These are phyloP conservation scores for Starmerella vitae DNA, from an alignment of 805 yeast genomes.

Conservation along the genomic window DNA sequence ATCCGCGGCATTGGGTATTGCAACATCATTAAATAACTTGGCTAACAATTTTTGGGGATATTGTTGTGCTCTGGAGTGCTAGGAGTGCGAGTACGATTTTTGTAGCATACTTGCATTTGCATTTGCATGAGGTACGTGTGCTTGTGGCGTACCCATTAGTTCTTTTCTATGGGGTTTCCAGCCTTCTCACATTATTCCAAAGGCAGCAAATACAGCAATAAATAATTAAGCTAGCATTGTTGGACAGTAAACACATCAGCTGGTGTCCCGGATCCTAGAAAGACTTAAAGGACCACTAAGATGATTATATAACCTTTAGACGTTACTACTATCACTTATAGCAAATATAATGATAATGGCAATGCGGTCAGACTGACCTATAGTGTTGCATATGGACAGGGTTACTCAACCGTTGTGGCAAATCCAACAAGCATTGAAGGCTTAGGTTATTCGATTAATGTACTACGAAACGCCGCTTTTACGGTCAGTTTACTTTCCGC, in stretches of 20 bases:
- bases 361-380: no score
- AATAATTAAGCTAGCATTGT: neutral
- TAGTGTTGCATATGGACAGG: no score
- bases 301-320: no score
- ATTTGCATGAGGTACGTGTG: constrained; percentile 70
- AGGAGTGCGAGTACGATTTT: constrained; percentile 87
- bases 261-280: no score
- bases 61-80: constrained; percentile 81
- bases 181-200: constrained; percentile 86
- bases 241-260: no score
- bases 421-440: no score
- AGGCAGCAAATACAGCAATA: constrained; percentile 10
- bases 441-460: no score
- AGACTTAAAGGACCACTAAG: no score
- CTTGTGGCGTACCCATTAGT: constrained; percentile 87
- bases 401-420: no score
- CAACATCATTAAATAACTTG: constrained; percentile 52
- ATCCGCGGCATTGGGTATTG: constrained; percentile 57
- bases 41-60: constrained; percentile 57
- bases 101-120: constrained; percentile 70
- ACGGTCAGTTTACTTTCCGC: constrained; percentile 56
- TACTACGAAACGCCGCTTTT: constrained; percentile 46
- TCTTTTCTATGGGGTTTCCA: constrained; percentile 85
- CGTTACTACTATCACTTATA: no score
- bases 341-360: no score